Evolutionary conservation across 2,329 filamentous ascomycete species (phyloP), one percentile per base, ranked within the genome.

Genomic region (Lachnellula occidentalis): DNA sequence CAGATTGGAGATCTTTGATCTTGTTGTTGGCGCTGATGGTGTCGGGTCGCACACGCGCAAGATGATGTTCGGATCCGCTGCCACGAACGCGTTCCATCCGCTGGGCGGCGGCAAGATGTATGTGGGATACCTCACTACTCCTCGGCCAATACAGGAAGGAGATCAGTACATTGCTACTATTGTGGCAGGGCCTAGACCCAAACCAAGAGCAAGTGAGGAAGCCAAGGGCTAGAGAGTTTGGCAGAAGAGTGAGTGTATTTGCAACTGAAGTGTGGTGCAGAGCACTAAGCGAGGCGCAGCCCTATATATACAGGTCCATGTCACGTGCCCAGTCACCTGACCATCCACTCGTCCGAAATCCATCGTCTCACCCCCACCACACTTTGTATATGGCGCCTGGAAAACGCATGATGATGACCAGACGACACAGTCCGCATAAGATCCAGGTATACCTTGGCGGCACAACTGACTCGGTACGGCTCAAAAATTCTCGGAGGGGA

Each of bases 1-100:
- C 11, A 48, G 46, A 22, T 53, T 41, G 19, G 49, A 56, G 15
- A 12, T 34, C 3, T 76, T 72, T 49, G 79, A 82, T 61, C 64
- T 83, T 0, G 54, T 83, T 0, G 74, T 83, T 41, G 79, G 75
- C 9, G 79, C 80, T 4, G 81, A 83, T 55, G 81, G 81, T 0
- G 72, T 76, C 45, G 69, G 73, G 4, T 83, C 79, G 1, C 72
- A 69, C 14, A 75, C 73, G 1, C 72, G 79, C 9, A 72, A 64
- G 46, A 69, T 71, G 48, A 73, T 77, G 58, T 59, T 76, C 1
- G 61, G 47, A 39, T 48, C 53, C 6, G 60, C 50, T 11, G 56
- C 41, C 34, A 43, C 21, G 24, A 64, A 66, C 37, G 24, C 51
- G 21, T 58, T 66, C 54, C 45, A 61, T 21, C 45, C 55, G 0